Percentiles rank a stretch among this genome's conserved stretches.
Conservation (phyloP, 1,139 yeast genomes). For the Pichia inconspicua region DNA sequence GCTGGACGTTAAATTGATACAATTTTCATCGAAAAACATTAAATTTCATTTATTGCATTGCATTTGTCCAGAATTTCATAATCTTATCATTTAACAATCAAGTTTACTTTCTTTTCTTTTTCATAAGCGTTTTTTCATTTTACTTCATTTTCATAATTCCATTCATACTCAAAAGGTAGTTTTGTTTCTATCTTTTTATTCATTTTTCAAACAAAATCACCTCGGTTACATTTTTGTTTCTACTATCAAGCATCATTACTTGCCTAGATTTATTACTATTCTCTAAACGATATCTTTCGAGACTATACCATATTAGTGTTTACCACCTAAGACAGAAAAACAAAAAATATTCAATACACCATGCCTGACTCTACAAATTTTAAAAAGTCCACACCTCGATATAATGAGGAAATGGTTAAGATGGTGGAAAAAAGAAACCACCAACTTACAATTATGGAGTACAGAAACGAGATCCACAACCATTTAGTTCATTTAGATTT, state of each 20-base stretch:
- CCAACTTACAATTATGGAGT: slow-evolving; percentile 20
- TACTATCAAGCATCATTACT: background rate
- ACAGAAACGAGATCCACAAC: slow-evolving; percentile 21
- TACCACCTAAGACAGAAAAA: background rate
- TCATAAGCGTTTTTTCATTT: background rate
- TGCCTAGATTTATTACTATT: background rate
- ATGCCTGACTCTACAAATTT: background rate
- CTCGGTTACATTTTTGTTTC: background rate
- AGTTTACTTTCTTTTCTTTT: background rate
- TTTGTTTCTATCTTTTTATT: background rate
- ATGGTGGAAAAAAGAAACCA: slow-evolving; percentile 23
- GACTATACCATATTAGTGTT: background rate
- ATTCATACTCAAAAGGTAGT: background rate
- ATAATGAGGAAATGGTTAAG: slow-evolving; percentile 12
- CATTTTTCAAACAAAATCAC: background rate
- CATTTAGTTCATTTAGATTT: slow-evolving; percentile 20
- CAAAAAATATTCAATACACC: background rate
- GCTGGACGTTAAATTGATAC: background rate
- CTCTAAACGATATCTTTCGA: background rate
- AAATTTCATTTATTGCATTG: background rate
- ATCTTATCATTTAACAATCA: background rate
- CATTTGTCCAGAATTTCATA: background rate
- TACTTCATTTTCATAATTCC: background rate
- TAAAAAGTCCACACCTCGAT: background rate
- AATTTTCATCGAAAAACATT: background rate